phyloP scores from a whole-genome alignment of 345 rosid genomes.

The Gossypium rotundifolium region DNA sequence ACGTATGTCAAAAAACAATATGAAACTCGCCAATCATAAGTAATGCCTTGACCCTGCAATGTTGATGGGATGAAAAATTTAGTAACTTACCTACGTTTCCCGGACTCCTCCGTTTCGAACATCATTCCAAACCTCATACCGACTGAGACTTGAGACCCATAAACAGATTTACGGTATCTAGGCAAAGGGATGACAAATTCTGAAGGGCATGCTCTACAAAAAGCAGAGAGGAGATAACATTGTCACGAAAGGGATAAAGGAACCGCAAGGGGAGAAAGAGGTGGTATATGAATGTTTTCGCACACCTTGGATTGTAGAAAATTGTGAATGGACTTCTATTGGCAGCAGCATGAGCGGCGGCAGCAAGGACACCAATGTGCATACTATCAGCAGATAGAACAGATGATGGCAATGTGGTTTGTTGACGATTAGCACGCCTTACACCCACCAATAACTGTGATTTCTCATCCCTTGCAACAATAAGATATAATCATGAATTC shows the following conservation, averaged over 20 bases:
- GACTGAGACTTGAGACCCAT: constrained; percentile 78
- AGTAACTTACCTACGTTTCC: constrained; percentile 71
- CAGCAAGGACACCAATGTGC: constrained; percentile 99
- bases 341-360: constrained; percentile 97
- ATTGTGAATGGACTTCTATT: constrained; percentile 81
- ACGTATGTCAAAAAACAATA: neutral
- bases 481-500: neutral
- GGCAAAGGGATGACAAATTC: constrained; percentile 86
- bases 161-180: constrained; percentile 77
- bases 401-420: constrained; percentile 82
- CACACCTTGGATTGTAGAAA: constrained; percentile 94
- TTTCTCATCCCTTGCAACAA: constrained; percentile 71
- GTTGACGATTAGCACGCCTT: constrained; percentile 92
- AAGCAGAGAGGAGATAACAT: neutral
- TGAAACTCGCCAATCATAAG: neutral
- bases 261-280: neutral
- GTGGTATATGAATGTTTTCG: neutral
- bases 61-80: neutral
- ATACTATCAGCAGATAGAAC: constrained; percentile 97
- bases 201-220: constrained; percentile 87
- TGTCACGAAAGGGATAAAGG: neutral
- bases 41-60: neutral
- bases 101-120: constrained; percentile 98
- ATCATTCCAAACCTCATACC: constrained; percentile 99
- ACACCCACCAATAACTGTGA: constrained; percentile 95